phyloP scores from a whole-genome alignment of 169 alveolate genomes.

The Plasmodium berghei region DNA sequence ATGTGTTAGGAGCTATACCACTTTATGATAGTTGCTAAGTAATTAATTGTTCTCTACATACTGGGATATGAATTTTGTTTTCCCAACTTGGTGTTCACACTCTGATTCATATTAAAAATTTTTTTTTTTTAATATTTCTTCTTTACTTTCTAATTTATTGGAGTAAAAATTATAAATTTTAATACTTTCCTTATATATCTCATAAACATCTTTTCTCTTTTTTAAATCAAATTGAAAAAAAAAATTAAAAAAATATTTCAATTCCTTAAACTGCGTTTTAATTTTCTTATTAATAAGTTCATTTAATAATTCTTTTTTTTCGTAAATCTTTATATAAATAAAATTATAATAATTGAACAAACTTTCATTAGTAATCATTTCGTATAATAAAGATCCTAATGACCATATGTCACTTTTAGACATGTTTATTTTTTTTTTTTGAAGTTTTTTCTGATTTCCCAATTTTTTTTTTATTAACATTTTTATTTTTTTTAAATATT shows the following conservation, averaged over 20 bases:
- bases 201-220: constrained; percentile 42
- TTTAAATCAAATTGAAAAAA: constrained; percentile 41
- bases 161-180: constrained; percentile 7
- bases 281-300: constrained; percentile 22
- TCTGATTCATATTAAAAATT: too few relatives aligned
- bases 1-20: too few relatives aligned
- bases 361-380: constrained; percentile 40
- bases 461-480: constrained; percentile 13
- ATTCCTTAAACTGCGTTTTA: background rate
- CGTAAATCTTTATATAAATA: constrained; percentile 44
- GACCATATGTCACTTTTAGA: constrained; percentile 57
- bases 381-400: constrained; percentile 47
- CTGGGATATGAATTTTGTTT: too few relatives aligned
- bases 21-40: too few relatives aligned
- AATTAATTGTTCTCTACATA: too few relatives aligned
- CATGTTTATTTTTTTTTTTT: constrained; percentile 31
- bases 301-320: constrained; percentile 25
- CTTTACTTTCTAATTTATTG: background rate
- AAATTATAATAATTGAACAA: constrained; percentile 31
- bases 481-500: constrained; percentile 14
- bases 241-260: constrained; percentile 24
- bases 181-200: constrained; percentile 7
- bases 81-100: too few relatives aligned
- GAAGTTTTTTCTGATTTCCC: constrained; percentile 4
- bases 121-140: too few relatives aligned